Base-by-base conservation (phyloP, 305 asterid species). In the Solanum chacoense region DNA sequence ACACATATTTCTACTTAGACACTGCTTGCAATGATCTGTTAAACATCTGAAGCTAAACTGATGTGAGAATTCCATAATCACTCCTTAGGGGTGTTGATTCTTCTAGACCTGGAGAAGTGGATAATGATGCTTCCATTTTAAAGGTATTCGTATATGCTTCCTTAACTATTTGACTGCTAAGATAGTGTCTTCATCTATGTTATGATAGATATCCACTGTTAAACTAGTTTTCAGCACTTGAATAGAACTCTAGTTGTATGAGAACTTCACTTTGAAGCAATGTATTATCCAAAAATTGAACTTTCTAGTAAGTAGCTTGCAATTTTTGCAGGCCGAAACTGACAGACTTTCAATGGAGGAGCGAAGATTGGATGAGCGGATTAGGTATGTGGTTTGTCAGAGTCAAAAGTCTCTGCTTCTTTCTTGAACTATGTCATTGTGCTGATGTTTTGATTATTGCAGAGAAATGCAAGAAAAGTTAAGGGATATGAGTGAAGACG, bases 401-500 rank as follows among this genome's bases (percentile, higher is more conserved):
- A 45, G 91, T 87, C 63, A 76, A 87, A 88, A 79, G 86, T 78
- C 63, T 42, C 34, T 77, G 91, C 84, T 86, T 85, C 90, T 86
- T 74, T 32, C 71, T 83, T 87, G 59, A 87, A 24, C 89, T 38
- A 55, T 77, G 59, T 89, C 67, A 29, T 87, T 79, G 34, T 92
- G 84, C 91, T 90, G 88, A 92, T 90, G 78, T 89, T 90, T 42
- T 13, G 79, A 91, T 59, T 89, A 89, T 93, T 91, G 87, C 96
- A 97, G 99, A 93, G 95, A 94, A 91, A 95, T 95, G 98, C 99
- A 95, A 90, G 98, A 94, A 88, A 95, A 92, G 86, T 88, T 96
- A 77, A 93, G 96, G 93, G 91, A 91, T 87, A 91, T 96, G 91
- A 96, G 98, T 83, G 99, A 96, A 95, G 96, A 94, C 85, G 96